Evolutionary conservation across 1,284 basidiomycete genomes (phyloP), one percentile per base, ranked within the genome.

Genomic region (Cerrena zonata): DNA sequence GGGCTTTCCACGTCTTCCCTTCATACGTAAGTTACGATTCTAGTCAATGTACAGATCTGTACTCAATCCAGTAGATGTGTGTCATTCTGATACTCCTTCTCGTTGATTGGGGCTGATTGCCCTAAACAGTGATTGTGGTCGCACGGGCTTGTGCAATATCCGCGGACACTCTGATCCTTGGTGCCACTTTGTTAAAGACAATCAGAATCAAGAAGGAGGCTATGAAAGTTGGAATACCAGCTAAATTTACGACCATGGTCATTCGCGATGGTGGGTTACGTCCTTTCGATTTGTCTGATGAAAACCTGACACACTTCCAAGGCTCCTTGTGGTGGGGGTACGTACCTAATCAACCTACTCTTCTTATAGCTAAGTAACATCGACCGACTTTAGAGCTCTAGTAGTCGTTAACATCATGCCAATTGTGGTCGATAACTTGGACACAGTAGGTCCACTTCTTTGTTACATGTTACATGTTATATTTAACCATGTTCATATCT

Each of bases 221-320:
- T 3, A 42, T 51, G 45, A 15, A 48, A 12, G 40, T 53, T 15
- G 50, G 48, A n/a, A 56, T 52, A 23, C 25, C 53, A 4, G 42
- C 51, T 7, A 41, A 41, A 41, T 19, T 41, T 7, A 41, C 39
- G 15, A 41, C 39, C 5, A 10, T 41, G 39, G 10, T 41, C 18
- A 41, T 41, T 41, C 39, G 39, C 18, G 39, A 41, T 41, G 39
- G 39, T 41, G 39, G 18, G 39, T 19, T 7, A 7, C 30, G 7
- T 7, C 30, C 30, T 34, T 7, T 15, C 30, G 7, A 15, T 34
- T 15, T 15, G 30, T 34, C 30, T 34, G 15, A 34, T 7, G 7
- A 15, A 7, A 7, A 34, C 15, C 7, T 34, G 15, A 34, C 30
- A 15, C 15, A 7, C 15, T 34, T 34, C 30, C 30, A 7, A 34